Base-by-base conservation (phyloP, 768 basidiomycete genomes). In the Gyrodon lividus region DNA sequence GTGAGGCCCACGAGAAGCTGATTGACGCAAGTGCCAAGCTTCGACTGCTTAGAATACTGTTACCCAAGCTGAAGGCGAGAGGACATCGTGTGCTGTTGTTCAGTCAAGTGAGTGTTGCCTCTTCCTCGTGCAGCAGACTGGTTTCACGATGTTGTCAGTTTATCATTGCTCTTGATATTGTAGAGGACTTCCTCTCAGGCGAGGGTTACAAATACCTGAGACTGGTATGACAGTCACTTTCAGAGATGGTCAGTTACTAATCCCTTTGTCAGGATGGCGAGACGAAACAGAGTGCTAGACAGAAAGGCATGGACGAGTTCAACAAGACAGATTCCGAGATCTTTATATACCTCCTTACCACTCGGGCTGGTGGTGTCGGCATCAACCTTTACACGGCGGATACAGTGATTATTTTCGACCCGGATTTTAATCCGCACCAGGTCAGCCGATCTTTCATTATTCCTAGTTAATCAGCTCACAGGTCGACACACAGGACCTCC, bases 391-490 rank as follows among this genome's bases (percentile, higher is more conserved):
- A 87, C 74, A 89, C 85, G 7, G 95, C 96, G 17, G 96, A 98
- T 66, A 96, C 94, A 0, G 93, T 95, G 24, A 87, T 93, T 39
- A 86, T 93, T 48, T 91, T 86, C 59, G 96, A 99, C 64, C 93
- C 94, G 0, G 97, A 99, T 72, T 99, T 94, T 69, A 99, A 99
- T 63, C 96, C 96, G n/a, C 93, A 97, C 70, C 89, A 89, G 77
- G 87, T 87, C 42, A 23, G 78, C 67, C 14, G 34, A 43, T n/a
- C 4, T 9, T 34, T 26, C 44, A 33, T 26, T 35, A 23, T 35
- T 45, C 33, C 46, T 40, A 9, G 42, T 6, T 34, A 55, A 57
- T 35, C 54, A 9, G n/a, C 54, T 62, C 13, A 61, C 28, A 38
- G 40, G 6, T 37, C n/a, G n/a, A 19, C 34, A 35, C 31, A 40